Base-by-base conservation (phyloP, 345 rosid genomes). In the Stellera chamaejasme region DNA sequence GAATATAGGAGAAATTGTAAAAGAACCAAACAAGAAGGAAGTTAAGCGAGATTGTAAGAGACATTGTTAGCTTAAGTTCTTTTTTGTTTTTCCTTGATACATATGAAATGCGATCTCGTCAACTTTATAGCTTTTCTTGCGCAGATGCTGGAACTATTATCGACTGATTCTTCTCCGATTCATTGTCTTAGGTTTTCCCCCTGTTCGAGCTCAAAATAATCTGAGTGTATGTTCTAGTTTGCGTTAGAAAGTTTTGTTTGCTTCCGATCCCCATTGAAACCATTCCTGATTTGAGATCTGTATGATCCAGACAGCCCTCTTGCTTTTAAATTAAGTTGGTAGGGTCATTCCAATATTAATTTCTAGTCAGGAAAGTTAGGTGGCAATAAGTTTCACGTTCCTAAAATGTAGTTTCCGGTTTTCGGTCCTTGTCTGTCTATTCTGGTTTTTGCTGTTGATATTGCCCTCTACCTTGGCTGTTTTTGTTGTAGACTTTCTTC, bases 401-500 rank as follows among this genome's bases (percentile, higher is more conserved):
- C 14, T 48, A 8, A 48, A 48, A 13, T 0, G 3, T 32, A 8
- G 39, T 19, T 23, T 5, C 10, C 14, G 10, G 41, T 11, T 27
- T 59, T 39, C 1, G 48, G 16, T 49, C 43, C 14, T 12, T 42
- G 43, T 32, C 39, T 32, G 7, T 32, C 39, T 19, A 5, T 32
- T 2, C 39, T 32, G 2, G 39, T 52, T 48, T 61, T 27, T 15
- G 12, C 27, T 44, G 16, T 2, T 10, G 32, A 11, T 61, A 32
- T 26, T 42, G 43, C 26, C 25, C 23, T 62, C 3, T 27, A 46
- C 19, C 12, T n/a, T 16, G 28, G 25, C 47, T 66, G 43, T 39
- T 36, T 54, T 5, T 43, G 50, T 15, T 65, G 71, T 75, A 84
- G 91, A 71, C 58, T 55, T 81, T 75, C 73, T 84, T 81, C 60